Base-by-base conservation (phyloP, 345 rosid genomes). In the Salix koriyanagi region DNA sequence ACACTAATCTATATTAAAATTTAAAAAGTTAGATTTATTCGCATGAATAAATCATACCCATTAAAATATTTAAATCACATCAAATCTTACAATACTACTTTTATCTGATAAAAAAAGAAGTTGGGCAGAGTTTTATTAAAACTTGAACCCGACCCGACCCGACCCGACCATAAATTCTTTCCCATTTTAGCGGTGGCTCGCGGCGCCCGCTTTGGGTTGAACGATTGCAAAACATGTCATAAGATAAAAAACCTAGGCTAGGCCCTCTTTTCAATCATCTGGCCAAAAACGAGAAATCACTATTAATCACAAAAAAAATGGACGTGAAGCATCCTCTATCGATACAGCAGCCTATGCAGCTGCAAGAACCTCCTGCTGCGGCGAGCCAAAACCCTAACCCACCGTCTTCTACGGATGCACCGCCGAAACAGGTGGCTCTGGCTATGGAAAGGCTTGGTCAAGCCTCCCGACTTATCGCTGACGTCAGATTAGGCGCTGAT, bases 361-460 rank as follows among this genome's bases (percentile, higher is more conserved):
- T 39, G 50, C 84, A 42, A 79, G 85, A 72, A 58, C 77, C 69
- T 26, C 50, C 83, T 32, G 41, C 81, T 18, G 62, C 78, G 50
- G 77, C 81, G 32, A 72, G 62, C 76, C 76, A 79, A 48, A 80
- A 64, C 71, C 76, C 87, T 25, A 81, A 82, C 64, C 71, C 77
- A 41, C 26, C 77, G 70, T 71, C 84, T 7, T 52, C 77, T 23
- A 83, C 79, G 19, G 97, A 94, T 79, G 99, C 99, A 61, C 99
- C 97, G 32, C 98, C 99, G 19, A 93, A 93, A 82, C 97, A 93
- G 89, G 99, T 95, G 67, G 97, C 98, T 6, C 71, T 87, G 77
- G 98, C 99, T 19, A 88, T 95, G 97, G 99, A 95, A 65, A 88
- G 99, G 67, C 91, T 95, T 5, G 85, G 87, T 14, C 97, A 91